Conservation (phyloP, 2,329 filamentous ascomycete genomes). For the Alternaria conjuncta region DNA sequence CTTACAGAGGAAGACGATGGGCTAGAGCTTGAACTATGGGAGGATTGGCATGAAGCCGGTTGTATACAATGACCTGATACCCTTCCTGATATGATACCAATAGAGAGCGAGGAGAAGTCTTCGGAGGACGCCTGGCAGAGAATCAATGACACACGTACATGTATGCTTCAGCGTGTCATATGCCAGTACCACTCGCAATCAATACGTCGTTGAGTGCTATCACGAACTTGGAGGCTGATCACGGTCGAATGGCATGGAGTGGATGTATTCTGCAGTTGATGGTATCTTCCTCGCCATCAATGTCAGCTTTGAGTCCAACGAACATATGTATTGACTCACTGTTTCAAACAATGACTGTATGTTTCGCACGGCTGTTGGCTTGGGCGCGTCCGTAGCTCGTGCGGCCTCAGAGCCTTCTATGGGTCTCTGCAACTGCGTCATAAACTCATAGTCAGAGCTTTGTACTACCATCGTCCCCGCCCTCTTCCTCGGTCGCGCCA, state of each 20-base stretch:
- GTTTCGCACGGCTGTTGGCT: neutral
- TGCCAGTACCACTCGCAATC: no score
- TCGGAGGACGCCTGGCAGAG: no score
- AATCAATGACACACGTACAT: no score
- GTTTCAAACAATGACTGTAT: neutral
- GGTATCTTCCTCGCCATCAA: neutral
- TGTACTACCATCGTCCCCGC: constrained; percentile 39
- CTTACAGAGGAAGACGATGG: no score
- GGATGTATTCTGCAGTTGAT: neutral
- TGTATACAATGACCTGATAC: no score
- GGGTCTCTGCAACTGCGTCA: neutral
- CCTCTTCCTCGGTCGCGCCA: constrained; percentile 45
- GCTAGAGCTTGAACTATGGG: no score
- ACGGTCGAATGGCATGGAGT: neutral
- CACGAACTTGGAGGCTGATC: neutral
- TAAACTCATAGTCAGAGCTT: no score
- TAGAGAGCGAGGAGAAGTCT: no score
- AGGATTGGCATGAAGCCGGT: no score
- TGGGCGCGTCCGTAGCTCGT: neutral
- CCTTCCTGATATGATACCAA: no score
- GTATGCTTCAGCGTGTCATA: no score
- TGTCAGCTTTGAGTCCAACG: neutral
- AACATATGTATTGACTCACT: neutral
- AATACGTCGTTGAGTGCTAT: neutral
- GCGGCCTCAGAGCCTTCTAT: neutral